phyloP scores from a whole-genome alignment of 2,329 filamentous ascomycete genomes.

The Myriosclerotinia curreyana region DNA sequence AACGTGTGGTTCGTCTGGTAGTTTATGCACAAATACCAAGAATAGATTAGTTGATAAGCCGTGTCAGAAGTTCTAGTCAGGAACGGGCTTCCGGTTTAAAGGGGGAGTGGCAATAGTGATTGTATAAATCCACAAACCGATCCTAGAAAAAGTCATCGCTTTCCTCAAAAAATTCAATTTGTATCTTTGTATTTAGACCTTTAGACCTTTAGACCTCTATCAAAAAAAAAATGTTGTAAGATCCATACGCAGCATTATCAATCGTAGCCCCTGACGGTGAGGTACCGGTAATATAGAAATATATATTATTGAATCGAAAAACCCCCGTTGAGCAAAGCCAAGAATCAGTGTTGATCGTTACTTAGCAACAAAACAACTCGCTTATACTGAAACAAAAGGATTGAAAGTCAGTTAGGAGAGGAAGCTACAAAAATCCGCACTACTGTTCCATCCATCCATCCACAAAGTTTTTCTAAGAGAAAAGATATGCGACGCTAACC shows the following conservation, averaged over 20 bases:
- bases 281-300: conserved; percentile 4
- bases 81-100: conserved; percentile 11
- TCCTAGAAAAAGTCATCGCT: background rate
- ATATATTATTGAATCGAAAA: background rate
- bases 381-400: conserved; percentile 12
- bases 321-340: conserved; percentile 1
- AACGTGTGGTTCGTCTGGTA: conserved; percentile 15
- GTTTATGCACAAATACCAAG: conserved; percentile 11
- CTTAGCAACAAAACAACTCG: background rate
- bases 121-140: background rate
- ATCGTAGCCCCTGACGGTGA: conserved; percentile 11
- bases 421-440: conserved; percentile 5
- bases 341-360: background rate
- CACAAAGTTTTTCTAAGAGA: conserved; percentile 13
- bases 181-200: too few relatives aligned
- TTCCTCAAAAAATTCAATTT: too few relatives aligned
- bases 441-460: conserved; percentile 16
- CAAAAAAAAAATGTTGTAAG: background rate
- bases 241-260: conserved; percentile 9
- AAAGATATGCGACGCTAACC: conserved; percentile 10
- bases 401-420: conserved; percentile 4
- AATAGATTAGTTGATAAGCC: background rate
- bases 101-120: conserved; percentile 12
- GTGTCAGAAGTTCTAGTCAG: conserved; percentile 8
- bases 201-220: too few relatives aligned